Evolutionary conservation across 768 basidiomycete genomes (phyloP), one percentile per base, ranked within the genome.

Genomic region (Boletus reticuloceps): DNA sequence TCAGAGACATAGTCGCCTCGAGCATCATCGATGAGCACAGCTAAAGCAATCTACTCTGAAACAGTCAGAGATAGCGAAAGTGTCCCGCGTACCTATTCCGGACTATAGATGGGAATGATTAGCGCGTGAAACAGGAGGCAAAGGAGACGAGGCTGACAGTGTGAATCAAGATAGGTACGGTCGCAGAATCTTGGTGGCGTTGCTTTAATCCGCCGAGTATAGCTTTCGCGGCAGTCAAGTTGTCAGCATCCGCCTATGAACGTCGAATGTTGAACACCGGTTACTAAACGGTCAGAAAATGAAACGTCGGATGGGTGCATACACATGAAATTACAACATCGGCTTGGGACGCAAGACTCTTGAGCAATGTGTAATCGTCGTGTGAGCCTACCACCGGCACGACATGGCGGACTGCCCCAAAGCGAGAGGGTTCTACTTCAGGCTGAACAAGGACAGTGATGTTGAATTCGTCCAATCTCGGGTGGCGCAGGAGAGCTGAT

Each of bases 131-230:
- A 47, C 53, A 46, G 9, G 43, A 19, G 22, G 20, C 8, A 40
- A 27, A 36, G 6, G 38, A 16, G 7, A 46, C 12, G 13, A 16
- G 20, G 63, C 82, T 52, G 56, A 85, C 84, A 0, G 84, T 85
- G 64, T 88, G 82, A 40, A 88, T 85, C 40, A 82, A 74, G 47
- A 76, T 72, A 13, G 82, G 76, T 11, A 67, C 59, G 2, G 61
- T 67, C 6, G 76, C 76, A 3, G 77, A 77, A 25, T 64, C 61
- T 14, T 73, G 69, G 55, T 76, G 67, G 19, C 75, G 68, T 52
- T 73, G 74, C 68, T 78, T 80, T 62, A 82, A 56, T 6, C 86
- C 83, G 7, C 62, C 66, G 46, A 86, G 67, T 10, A 79, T 77
- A 5, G 78, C 76, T 47, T 75, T 60, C 0, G 74, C 72, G 2